Base-by-base conservation (phyloP, 2,329 filamentous ascomycete species). In the Chalaropsis thielavioides region DNA sequence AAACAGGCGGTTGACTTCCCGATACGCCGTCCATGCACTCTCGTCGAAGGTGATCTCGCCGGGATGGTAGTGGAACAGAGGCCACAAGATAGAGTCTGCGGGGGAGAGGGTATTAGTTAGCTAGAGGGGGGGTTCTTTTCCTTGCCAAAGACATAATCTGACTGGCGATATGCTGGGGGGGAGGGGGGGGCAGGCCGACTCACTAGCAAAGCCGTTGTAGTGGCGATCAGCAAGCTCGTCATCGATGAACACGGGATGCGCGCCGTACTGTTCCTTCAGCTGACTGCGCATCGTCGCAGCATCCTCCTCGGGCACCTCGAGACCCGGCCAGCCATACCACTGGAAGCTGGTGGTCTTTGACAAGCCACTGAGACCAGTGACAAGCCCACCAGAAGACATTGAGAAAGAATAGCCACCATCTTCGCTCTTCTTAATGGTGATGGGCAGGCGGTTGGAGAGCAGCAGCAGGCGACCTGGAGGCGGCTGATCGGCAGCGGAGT, bases 11-110 rank as follows among this genome's bases (percentile, higher is more conserved):
- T 97, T 99, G 69, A 95, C 92, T 73, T 96, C 89, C 71, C 86
- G 86, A 78, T 97, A 97, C 63, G 91, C 92, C 27, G 86, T 82
- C 94, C 94, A 99, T 3, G 91, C 89, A 51, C 87, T 88, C 77
- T 97, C 92, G 77, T 97, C 92, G 74, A 97, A 97, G 56, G 91
- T 96, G 71, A 97, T 96, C 80, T 97, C 92, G 73, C 92, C 92
- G 62, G 94, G 92, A 76, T 99, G 94, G 77, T 97, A 97, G 78
- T 97, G 94, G 80, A 99, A 95, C 46, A 99, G 85, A 2, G 94
- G 94, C 94, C 94, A 99, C 67, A 99, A 86, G 74, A 97, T 97
- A 7, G 90, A 95, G 76, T 99, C 90, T 92, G 69, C 11, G 22
- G 19, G 19, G 38, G 40, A 24, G 15, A 49, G 46, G 59, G 58